phyloP scores from a whole-genome alignment of 805 yeast species.

The Vanderwaltozyma yarrowii region DNA sequence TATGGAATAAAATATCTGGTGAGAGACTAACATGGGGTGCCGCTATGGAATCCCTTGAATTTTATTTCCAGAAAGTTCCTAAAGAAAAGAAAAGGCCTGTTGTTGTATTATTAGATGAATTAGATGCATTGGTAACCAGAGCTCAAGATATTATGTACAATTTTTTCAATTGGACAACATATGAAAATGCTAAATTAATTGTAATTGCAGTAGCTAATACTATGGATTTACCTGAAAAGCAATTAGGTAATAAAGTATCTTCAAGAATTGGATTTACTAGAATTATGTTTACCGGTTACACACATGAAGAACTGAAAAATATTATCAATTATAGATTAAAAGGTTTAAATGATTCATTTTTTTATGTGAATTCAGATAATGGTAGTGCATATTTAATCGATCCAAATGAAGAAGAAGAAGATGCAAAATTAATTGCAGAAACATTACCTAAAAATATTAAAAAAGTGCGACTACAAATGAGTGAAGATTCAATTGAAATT shows the following conservation, averaged over 20 bases:
- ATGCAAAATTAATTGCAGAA: slow-evolving; percentile 1
- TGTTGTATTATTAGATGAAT: slow-evolving; percentile 76
- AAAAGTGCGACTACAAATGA: slow-evolving; percentile 30
- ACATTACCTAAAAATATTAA: slow-evolving; percentile 12
- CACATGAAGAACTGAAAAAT: slow-evolving; percentile 61
- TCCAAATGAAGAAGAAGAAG: slow-evolving; percentile 11
- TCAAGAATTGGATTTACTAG: slow-evolving; percentile 85
- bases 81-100: slow-evolving; percentile 35
- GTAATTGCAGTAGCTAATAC: slow-evolving; percentile 94
- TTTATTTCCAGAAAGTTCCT: slow-evolving; percentile 43
- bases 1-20: slow-evolving; percentile 71
- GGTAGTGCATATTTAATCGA: slow-evolving; percentile 29
- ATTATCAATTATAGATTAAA: slow-evolving; percentile 68
- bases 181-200: slow-evolving; percentile 63
- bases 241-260: slow-evolving; percentile 77
- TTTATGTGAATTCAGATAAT: slow-evolving; percentile 28
- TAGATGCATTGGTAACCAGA: slow-evolving; percentile 77
- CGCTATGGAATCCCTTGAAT: slow-evolving; percentile 59
- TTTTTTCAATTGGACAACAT: slow-evolving; percentile 95
- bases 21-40: slow-evolving; percentile 48
- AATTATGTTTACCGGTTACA: slow-evolving; percentile 82
- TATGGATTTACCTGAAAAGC: slow-evolving; percentile 91
- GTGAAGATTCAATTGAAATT: slow-evolving; percentile 74
- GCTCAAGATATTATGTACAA: slow-evolving; percentile 86
- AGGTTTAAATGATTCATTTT: slow-evolving; percentile 30